phyloP scores from a whole-genome alignment of 208 protist genomes.

The Trypanosoma vivax region DNA sequence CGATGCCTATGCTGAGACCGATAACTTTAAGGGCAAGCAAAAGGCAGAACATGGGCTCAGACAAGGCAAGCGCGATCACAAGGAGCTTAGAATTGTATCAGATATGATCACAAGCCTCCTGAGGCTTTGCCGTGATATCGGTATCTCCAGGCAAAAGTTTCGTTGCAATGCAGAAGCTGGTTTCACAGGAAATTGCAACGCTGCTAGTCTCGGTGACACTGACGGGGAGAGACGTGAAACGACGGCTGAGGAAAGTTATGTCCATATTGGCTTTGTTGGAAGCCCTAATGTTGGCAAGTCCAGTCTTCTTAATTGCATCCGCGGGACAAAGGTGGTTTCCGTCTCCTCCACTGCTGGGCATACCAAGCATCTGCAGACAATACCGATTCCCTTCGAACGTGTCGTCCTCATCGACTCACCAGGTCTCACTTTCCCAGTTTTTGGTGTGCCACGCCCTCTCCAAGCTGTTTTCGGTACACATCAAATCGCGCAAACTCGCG shows the following conservation, averaged over 20 bases:
- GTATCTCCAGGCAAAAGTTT: background rate
- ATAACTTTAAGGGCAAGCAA: conserved; percentile 73
- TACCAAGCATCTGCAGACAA: conserved; percentile 97
- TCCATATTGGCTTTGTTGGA: conserved; percentile 86
- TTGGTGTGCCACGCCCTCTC: conserved; percentile 63
- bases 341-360: conserved; percentile 93
- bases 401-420: conserved; percentile 94
- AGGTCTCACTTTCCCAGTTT: conserved; percentile 90
- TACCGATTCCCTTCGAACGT: conserved; percentile 74
- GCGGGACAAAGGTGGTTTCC: conserved; percentile 93
- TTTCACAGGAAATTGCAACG: background rate
- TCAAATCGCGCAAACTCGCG: conserved; percentile 94
- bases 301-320: conserved; percentile 93
- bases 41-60: conserved; percentile 50
- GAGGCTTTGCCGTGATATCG: conserved; percentile 33
- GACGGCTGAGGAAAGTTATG: conserved; percentile 4
- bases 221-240: background rate
- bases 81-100: conserved; percentile 62
- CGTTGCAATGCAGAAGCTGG: conserved; percentile 9
- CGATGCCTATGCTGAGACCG: conserved; percentile 28
- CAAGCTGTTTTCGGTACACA: conserved; percentile 94
- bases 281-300: conserved; percentile 95
- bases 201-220: background rate
- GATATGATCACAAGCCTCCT: conserved; percentile 59
- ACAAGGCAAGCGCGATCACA: conserved; percentile 35